Conservation (phyloP, 345 rosid species). For the Nephelium lappaceum region DNA sequence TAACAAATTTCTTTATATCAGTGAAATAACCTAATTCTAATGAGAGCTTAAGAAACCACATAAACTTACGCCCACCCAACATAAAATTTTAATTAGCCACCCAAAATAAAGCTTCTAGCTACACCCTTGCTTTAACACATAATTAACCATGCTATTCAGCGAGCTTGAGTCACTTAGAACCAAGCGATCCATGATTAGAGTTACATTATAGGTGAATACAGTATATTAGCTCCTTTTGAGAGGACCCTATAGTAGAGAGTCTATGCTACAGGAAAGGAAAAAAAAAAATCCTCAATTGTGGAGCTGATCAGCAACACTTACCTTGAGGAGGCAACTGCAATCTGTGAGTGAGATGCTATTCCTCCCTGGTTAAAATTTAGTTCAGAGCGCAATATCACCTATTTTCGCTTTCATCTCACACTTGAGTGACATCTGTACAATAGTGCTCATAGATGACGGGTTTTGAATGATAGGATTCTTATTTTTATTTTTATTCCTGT, state of each 20-base stretch:
- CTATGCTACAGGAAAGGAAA: neutral
- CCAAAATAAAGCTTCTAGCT: no score
- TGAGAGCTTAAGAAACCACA: no score
- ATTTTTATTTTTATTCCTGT: neutral
- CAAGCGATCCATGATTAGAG: neutral
- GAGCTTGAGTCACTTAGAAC: neutral
- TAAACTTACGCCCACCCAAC: no score
- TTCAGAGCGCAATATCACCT: neutral
- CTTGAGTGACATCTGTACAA: neutral
- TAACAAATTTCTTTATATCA: no score
- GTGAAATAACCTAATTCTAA: no score
- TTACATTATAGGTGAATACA: neutral
- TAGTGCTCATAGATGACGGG: neutral
- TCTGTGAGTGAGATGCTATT: neutral
- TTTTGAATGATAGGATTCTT: neutral
- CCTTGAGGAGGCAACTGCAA: neutral
- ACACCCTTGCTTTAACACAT: neutral
- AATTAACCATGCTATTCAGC: neutral
- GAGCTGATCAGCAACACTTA: slow-evolving; percentile 1
- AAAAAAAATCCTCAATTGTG: neutral
- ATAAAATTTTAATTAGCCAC: no score
- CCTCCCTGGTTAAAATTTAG: neutral
- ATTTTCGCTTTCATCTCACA: neutral
- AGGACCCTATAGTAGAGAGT: neutral
- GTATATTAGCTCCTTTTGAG: neutral